phyloP scores from a whole-genome alignment of 2,329 filamentous ascomycete species.

The Ascosphaera apis region DNA sequence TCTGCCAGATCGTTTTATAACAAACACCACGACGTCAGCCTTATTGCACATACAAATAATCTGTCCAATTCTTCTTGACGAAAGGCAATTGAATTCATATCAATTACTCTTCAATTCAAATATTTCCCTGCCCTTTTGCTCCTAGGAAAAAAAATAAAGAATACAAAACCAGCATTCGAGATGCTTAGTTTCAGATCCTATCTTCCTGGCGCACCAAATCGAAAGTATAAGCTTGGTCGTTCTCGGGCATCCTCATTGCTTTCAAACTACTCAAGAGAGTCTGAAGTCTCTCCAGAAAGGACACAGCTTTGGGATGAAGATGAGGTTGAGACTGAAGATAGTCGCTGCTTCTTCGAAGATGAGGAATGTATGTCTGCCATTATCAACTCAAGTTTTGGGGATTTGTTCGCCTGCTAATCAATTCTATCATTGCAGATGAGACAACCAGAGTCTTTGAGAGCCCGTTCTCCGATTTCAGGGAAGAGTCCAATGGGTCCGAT shows the following conservation, averaged over 20 bases:
- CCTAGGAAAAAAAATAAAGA: too few relatives aligned
- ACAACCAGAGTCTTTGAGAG: not conserved
- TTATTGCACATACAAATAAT: not conserved
- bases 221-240: not conserved
- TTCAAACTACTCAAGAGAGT: not conserved
- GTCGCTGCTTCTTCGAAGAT: not conserved
- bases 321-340: not conserved
- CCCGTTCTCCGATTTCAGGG: not conserved
- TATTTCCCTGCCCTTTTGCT: not conserved
- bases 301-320: not conserved
- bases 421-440: not conserved
- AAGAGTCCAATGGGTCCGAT: not conserved
- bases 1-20: not conserved
- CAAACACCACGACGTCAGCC: not conserved
- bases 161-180: not conserved
- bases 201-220: not conserved
- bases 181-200: not conserved
- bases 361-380: not conserved
- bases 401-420: not conserved
- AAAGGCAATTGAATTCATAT: not conserved
- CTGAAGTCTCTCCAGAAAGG: not conserved
- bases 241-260: not conserved
- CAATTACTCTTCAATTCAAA: not conserved
- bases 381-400: not conserved
- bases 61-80: not conserved